Base-by-base conservation (phyloP, 805 yeast genomes). In the Starmera amethionina region DNA sequence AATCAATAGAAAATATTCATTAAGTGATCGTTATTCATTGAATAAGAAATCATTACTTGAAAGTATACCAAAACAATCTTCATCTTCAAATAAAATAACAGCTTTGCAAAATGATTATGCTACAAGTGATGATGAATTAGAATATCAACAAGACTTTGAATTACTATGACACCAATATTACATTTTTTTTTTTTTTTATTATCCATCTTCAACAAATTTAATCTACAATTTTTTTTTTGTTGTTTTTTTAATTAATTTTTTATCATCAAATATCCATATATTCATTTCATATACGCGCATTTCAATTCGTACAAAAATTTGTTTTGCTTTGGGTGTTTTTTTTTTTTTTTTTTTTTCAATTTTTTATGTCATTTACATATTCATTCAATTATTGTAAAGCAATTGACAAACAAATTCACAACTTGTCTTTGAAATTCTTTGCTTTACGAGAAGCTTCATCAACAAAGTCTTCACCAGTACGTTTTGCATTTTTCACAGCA, bases 21-120 rank as follows among this genome's bases (percentile, higher is more conserved):
- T 45, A 19, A 43, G 43, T 31, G 50, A 46, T 34, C 42, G 48
- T 10, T 45, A 38, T 22, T 41, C 27, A 22, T 22, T 22, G 9
- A 22, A 22, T 22, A 22, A 22, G 4, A 16, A 16, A 16, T 42
- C 32, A 22, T 35, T 30, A 14, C 31, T 33, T 18, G 35, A 19
- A 9, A 36, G n/a, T n/a, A 32, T 34, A 16, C 32, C 33, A 4
- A 40, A 33, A 13, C 42, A 41, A 34, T 44, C 47, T 32, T 47
- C 50, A 37, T 16, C 16, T 39, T 40, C 40, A 5, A 36, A 37
- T 32, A 41, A 46, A 22, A 41, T 30, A 10, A 42, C 42, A 33
- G 7, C n/a, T 25, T 11, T 34, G 27, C 19, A 25, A 15, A 22
- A 22, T 22, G 32, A 16, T 13, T 11, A 35, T 28, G 16, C 4